Evolutionary conservation across 805 yeast genomes (phyloP).

Genomic region (Candida coquimbonensis): DNA sequence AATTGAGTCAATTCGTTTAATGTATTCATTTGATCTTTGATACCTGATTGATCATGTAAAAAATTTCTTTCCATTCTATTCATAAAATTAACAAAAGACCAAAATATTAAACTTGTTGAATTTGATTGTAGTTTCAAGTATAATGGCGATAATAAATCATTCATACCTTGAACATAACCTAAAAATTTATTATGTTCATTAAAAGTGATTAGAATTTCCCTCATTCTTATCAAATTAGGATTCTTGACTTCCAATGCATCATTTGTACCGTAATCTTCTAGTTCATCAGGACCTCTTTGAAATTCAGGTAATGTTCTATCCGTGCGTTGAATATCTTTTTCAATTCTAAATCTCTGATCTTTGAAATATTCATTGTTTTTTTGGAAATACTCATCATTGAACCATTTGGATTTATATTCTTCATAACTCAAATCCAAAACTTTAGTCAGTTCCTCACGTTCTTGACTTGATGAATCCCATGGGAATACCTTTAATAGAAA

Average conservation of each 20-base stretch:
- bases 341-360: constrained; percentile 85
- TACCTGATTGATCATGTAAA: constrained; percentile 86
- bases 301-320: constrained; percentile 73
- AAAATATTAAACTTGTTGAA: constrained; percentile 53
- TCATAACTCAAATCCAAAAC: constrained; percentile 56
- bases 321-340: constrained; percentile 88
- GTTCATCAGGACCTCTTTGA: constrained; percentile 29
- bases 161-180: constrained; percentile 98
- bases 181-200: constrained; percentile 76
- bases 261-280: constrained; percentile 29
- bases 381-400: constrained; percentile 45
- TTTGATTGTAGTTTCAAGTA: constrained; percentile 67
- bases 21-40: constrained; percentile 80
- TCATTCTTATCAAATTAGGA: constrained; percentile 63
- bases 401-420: constrained; percentile 66
- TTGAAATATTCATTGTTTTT: constrained; percentile 60
- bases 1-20: constrained; percentile 82
- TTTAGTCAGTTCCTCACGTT: constrained; percentile 51
- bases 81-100: constrained; percentile 87
- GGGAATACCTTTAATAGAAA: constrained; percentile 79
- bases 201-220: constrained; percentile 77
- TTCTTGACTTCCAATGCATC: constrained; percentile 64
- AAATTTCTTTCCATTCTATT: constrained; percentile 93
- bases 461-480: constrained; percentile 75
- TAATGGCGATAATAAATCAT: constrained; percentile 83